These are phyloP conservation scores for Penicillium crystallinum DNA, from an alignment of 495 filamentous ascomycete species.

Conservation along the genomic window DNA sequence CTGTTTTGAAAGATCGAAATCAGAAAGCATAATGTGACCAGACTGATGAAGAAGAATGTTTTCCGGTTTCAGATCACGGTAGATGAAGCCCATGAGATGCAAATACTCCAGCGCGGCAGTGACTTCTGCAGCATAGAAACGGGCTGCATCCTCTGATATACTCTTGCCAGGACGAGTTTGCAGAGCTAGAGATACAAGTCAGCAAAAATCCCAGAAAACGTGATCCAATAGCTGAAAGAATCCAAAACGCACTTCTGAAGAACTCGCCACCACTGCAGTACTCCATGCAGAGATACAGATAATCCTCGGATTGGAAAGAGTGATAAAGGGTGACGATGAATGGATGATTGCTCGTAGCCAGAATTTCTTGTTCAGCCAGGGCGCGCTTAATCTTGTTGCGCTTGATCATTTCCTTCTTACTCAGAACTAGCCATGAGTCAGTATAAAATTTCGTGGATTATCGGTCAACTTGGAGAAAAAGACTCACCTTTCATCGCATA, in stretches of 20 bases:
- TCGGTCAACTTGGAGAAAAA: not conserved
- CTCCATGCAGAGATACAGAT: slow-evolving; percentile 98
- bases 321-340: slow-evolving; percentile 99
- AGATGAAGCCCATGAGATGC: slow-evolving; percentile 99
- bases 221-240: not conserved
- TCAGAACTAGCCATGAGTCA: slow-evolving; percentile 63
- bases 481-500: slow-evolving; percentile 98
- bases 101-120: slow-evolving; percentile 95
- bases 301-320: slow-evolving; percentile 98
- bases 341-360: slow-evolving; percentile 96
- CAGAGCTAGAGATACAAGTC: slow-evolving; percentile 50
- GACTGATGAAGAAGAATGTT: slow-evolving; percentile 98
- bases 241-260: slow-evolving; percentile 61
- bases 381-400: slow-evolving; percentile 99
- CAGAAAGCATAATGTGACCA: slow-evolving; percentile 98
- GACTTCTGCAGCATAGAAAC: slow-evolving; percentile 98
- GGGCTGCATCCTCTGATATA: slow-evolving; percentile 92
- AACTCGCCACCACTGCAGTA: slow-evolving; percentile 99
- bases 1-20: slow-evolving; percentile 97
- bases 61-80: slow-evolving; percentile 95
- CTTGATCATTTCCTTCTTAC: slow-evolving; percentile 99
- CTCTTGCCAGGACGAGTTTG: slow-evolving; percentile 97
- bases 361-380: slow-evolving; percentile 93
- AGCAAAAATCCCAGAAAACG: not conserved
- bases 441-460: not conserved